Percentiles rank a stretch among this genome's conserved stretches.
Evolutionary conservation across 2,329 filamentous ascomycete species (phyloP).

Genomic region (Metarhizium anisopliae): DNA sequence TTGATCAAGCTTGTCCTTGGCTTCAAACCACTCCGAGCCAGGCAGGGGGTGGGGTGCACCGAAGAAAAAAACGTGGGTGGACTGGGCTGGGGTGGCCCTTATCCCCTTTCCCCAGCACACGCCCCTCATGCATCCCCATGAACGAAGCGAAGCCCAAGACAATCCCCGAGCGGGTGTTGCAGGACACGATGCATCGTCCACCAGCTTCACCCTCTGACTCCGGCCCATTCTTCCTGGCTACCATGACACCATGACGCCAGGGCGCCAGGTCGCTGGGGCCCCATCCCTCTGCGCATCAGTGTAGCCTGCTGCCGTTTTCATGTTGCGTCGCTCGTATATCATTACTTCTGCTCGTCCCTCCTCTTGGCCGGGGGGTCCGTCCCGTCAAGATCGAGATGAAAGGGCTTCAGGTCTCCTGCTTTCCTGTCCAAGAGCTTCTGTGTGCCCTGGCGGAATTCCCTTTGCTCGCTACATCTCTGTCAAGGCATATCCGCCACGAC

Average conservation of each 20-base stretch:
- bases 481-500: background rate
- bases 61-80: background rate
- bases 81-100: background rate
- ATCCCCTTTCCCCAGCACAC: background rate
- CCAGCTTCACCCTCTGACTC: background rate
- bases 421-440: too few relatives aligned
- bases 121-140: background rate
- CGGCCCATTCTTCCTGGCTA: background rate
- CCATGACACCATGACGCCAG: too few relatives aligned
- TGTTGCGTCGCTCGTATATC: background rate
- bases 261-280: background rate
- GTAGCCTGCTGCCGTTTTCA: background rate
- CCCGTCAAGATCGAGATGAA: background rate
- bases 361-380: background rate
- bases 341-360: background rate
- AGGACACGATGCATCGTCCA: background rate
- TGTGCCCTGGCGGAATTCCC: too few relatives aligned
- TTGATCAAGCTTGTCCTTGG: too few relatives aligned
- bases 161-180: background rate
- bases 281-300: background rate
- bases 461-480: too few relatives aligned
- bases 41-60: background rate
- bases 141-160: background rate
- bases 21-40: background rate
- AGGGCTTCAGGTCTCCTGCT: background rate